These are phyloP conservation scores for Populus pruinosa DNA, from an alignment of 345 rosid species.

Conservation along the genomic window DNA sequence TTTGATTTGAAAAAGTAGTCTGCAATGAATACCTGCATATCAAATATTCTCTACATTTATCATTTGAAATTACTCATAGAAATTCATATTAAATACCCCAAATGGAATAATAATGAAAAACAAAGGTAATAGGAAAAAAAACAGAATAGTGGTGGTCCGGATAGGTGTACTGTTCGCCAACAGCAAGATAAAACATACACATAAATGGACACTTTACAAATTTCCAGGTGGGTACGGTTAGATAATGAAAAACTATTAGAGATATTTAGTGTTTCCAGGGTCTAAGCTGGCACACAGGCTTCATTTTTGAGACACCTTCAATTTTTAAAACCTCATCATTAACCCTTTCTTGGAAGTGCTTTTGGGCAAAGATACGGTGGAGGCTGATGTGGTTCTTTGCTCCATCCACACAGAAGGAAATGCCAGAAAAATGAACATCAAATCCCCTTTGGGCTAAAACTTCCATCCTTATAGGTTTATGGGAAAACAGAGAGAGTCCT, in stretches of 20 bases:
- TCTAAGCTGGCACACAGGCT: neutral
- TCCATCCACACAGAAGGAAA: no score
- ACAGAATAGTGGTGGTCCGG: neutral
- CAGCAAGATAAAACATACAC: neutral
- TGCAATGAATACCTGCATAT: conserved; percentile 79
- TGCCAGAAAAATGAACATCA: no score
- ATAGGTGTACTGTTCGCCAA: neutral
- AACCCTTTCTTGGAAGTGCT: no score
- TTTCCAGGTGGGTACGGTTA: neutral
- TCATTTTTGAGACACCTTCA: no score
- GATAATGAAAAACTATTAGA: neutral
- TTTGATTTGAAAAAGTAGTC: conserved; percentile 87
- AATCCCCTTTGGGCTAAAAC: no score
- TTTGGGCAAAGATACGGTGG: no score
- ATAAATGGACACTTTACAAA: neutral
- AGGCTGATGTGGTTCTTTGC: no score
- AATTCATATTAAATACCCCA: neutral
- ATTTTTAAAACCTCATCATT: no score
- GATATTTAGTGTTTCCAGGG: neutral
- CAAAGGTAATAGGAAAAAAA: neutral
- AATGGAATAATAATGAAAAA: neutral
- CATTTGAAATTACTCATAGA: neutral
- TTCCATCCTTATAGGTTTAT: no score
- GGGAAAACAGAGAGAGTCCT: no score
- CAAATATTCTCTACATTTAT: neutral